Evolutionary conservation across 768 basidiomycete genomes (phyloP).

Genomic region (Tulasnella calospora): DNA sequence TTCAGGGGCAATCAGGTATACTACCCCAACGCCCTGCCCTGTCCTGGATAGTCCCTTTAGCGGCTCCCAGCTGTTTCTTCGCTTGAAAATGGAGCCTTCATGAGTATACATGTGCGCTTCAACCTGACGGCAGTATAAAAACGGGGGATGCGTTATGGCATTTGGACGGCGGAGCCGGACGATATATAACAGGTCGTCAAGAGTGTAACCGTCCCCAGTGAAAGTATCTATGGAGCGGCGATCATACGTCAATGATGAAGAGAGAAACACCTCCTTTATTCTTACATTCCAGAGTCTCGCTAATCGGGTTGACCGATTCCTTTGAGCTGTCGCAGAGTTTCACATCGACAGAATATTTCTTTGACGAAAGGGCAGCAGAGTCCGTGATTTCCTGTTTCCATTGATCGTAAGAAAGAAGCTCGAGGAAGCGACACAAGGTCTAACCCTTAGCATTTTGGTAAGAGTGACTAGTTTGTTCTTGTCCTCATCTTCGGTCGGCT

Average conservation of each 20-base stretch:
- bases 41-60: not conserved
- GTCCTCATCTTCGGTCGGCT: not conserved
- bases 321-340: not conserved
- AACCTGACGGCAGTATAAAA: not conserved
- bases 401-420: not conserved
- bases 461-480: not conserved
- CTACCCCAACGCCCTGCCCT: not conserved
- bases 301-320: too few species aligned
- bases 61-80: not conserved
- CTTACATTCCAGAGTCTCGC: not conserved
- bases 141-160: not conserved
- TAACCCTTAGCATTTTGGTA: not conserved
- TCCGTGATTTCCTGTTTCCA: not conserved
- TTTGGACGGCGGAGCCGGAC: not conserved
- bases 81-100: not conserved
- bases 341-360: not conserved
- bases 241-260: not conserved
- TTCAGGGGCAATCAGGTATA: not conserved
- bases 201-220: not conserved
- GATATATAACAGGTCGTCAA: not conserved
- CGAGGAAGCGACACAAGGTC: not conserved
- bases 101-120: not conserved
- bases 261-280: not conserved
- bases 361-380: not conserved
- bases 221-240: not conserved